phyloP scores from a whole-genome alignment of 768 basidiomycete species.

The Tephrocybe sp. region DNA sequence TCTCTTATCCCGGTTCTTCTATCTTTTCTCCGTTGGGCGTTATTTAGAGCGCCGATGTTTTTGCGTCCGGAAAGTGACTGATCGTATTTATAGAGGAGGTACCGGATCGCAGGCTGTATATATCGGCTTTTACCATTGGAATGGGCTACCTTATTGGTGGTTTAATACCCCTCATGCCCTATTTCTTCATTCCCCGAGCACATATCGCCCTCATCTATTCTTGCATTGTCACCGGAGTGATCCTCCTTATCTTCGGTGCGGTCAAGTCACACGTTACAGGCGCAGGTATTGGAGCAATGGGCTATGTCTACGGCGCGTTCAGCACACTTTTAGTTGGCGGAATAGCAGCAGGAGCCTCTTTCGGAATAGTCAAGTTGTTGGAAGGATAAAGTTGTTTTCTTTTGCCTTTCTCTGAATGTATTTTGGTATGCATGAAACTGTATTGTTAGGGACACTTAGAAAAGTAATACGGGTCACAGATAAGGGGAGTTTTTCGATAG shows the following conservation, averaged over 20 bases:
- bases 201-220: constrained; percentile 71
- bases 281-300: constrained; percentile 60
- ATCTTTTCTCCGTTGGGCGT: not conserved
- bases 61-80: not conserved
- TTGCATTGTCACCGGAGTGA: constrained; percentile 76
- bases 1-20: constrained; percentile 9
- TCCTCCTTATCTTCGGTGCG: constrained; percentile 88
- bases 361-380: constrained; percentile 49
- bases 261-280: constrained; percentile 89
- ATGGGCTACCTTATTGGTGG: constrained; percentile 93
- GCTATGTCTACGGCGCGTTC: constrained; percentile 86
- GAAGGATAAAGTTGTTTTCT: constrained; percentile 28
- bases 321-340: constrained; percentile 90
- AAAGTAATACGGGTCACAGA: too few relatives aligned
- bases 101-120: constrained; percentile 78
- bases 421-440: too few relatives aligned
- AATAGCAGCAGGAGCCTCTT: constrained; percentile 74
- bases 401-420: not conserved
- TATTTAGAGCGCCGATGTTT: not conserved
- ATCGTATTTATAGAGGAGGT: constrained; percentile 69
- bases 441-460: too few relatives aligned
- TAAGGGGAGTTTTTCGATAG: too few relatives aligned
- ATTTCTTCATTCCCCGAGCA: constrained; percentile 83
- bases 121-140: constrained; percentile 94
- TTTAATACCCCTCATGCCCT: constrained; percentile 87